Evolutionary conservation across 2,329 filamentous ascomycete genomes (phyloP), one percentile per base, ranked within the genome.

Genomic region (Colletotrichum sp.): DNA sequence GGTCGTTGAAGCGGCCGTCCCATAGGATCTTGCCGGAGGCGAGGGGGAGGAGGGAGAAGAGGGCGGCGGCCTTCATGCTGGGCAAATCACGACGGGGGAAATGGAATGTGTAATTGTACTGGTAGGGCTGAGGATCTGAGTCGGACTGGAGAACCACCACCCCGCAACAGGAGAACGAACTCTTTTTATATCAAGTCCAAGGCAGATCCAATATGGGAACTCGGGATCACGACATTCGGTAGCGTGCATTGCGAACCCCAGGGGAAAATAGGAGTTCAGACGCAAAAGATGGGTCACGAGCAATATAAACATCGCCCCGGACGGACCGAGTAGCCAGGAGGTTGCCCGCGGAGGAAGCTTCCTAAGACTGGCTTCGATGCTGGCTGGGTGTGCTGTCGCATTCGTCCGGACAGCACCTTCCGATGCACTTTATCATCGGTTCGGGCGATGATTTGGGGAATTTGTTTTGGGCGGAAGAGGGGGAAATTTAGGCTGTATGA

Each of bases 1-100:
- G 84, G 74, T 91, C 88, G 82, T 93, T 93, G 86, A 93, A 92
- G 70, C 92, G 90, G 36, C 92, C 92, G 82, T 93, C 92, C 92
- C 92, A 93, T 28, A 92, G 83, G 71, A 92, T 39, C 32, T 76
- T 76, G 75, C 52, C 75, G 16, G 66, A 57, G 39, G 68, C 24
- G 15, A 74, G 32, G 55, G 72, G 72, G 5, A 71, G 39, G 52
- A 76, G 36, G 34, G 62, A 26, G 32, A 76, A 22, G 32, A 76
- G 62, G 9, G 55, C 39, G 28, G 62, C 30, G 55, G 39, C 52
- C 30, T 75, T 76, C 75, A 76, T 76, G 18, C 12, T 63, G 59
- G 59, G 28, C 18, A n/a, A 15, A 8, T 63, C 57, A 30, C n/a
- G 24, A n/a, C 28, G 32, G 32, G 13, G 5, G 34, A 10, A 18